Evolutionary conservation across 2,329 filamentous ascomycete genomes (phyloP), one percentile per base, ranked within the genome.

Genomic region (Aspergillus flavus): DNA sequence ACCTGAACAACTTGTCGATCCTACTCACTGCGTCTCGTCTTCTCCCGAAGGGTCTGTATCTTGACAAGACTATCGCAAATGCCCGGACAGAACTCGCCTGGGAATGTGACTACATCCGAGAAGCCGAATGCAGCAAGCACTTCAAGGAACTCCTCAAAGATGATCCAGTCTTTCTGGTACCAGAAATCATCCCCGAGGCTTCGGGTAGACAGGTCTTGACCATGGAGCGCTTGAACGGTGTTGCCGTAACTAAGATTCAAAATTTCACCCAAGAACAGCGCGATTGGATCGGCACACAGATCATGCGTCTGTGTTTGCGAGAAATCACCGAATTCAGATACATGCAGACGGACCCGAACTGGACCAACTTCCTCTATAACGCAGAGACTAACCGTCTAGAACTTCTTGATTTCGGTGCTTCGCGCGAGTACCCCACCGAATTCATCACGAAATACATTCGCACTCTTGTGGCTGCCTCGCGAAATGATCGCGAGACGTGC

Each of bases 301-400:
- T 98, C 68, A 86, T 98, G 58, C 91, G 93, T 4, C 88, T 99
- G 12, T 98, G 93, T 75, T 85, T 98, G 45, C 90, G 94, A 63
- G 95, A 98, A 80, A 94, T 98, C 70, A 90, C 90, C 67, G 93
- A 97, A 78, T 98, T 97, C 86, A 89, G 85, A 64, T 98, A 96
- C 82, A 99, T 99, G 95, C 95, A 99, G 81, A 99, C 95, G 6
- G 95, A 99, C 75, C 95, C 95, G 46, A 99, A 99, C 83, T 99
- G 95, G 95, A 98, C 94, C 39, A 99, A 99, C 79, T 99, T 99
- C 78, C 84, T 98, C 23, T 99, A 93, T 83, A 95, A 98, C 71
- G 82, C 88, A 1, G 71, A 82, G 23, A 87, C 85, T 4, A 82
- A 88, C 71, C 91, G 88, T 73, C 89, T 99, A 16, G 94, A 97